These are phyloP conservation scores for Chimonanthus praecox DNA, from an alignment of 164 flowering plant genomes.

Conservation along the genomic window DNA sequence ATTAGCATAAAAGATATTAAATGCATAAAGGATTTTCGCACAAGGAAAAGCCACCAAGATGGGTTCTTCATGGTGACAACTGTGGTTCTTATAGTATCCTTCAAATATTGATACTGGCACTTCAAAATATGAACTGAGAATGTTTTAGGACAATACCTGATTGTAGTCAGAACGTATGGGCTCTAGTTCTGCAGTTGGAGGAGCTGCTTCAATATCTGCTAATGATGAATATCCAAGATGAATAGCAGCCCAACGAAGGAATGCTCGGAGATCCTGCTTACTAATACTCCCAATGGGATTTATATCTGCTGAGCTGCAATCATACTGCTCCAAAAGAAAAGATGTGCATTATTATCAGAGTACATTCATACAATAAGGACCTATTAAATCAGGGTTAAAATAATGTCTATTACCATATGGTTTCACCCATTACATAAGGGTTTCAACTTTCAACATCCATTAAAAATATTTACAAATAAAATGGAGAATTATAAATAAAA, in stretches of 20 bases:
- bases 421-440: too few species aligned
- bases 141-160: constrained; percentile 47
- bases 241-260: constrained; percentile 82
- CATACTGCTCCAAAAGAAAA: constrained; percentile 53
- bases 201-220: constrained; percentile 93
- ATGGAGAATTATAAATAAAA: too few species aligned
- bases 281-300: constrained; percentile 98
- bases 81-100: too few species aligned
- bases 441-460: too few species aligned
- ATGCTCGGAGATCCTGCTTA: constrained; percentile 81
- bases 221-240: constrained; percentile 80
- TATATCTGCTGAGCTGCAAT: constrained; percentile 97
- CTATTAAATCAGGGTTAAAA: neutral
- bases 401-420: neutral
- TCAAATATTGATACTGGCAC: neutral
- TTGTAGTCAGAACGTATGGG: constrained; percentile 82
- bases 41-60: neutral
- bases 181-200: constrained; percentile 95
- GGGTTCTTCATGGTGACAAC: too few species aligned
- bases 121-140: neutral
- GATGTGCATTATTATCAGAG: neutral
- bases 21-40: neutral
- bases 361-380: neutral
- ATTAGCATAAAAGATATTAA: neutral
- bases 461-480: too few species aligned